phyloP scores from a whole-genome alignment of 2,329 filamentous ascomycete species.

The Thielaviopsis euricoi region DNA sequence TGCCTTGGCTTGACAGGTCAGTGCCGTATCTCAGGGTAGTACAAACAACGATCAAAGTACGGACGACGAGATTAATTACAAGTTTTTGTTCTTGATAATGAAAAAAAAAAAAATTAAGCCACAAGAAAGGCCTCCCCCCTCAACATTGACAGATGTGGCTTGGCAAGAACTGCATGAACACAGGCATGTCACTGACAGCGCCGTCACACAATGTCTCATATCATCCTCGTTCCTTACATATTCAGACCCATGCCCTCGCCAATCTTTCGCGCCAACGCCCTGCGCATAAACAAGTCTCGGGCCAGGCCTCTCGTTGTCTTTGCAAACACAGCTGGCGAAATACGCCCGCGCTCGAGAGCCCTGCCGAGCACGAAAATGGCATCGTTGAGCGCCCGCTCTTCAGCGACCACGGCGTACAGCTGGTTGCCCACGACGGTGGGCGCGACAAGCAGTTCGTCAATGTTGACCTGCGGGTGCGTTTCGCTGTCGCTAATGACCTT shows the following conservation, averaged over 20 bases:
- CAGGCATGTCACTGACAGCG: not conserved
- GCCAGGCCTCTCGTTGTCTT: conserved; percentile 61
- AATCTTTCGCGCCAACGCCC: conserved; percentile 65
- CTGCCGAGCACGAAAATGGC: conserved; percentile 68
- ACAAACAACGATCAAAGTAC: not conserved
- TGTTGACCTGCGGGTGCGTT: conserved; percentile 50
- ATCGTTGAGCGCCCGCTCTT: conserved; percentile 75
- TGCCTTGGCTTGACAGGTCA: not conserved
- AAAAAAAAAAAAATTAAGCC: too few species aligned
- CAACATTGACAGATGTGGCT: not conserved
- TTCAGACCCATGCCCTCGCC: conserved; percentile 55
- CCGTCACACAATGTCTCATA: not conserved
- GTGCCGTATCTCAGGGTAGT: not conserved
- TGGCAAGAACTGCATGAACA: not conserved
- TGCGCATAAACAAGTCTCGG: conserved; percentile 70
- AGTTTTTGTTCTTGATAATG: too few species aligned
- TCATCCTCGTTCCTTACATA: not conserved
- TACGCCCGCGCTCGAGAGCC: conserved; percentile 55
- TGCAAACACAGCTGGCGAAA: conserved; percentile 58
- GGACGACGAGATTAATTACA: too few species aligned
- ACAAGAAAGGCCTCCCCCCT: too few species aligned
- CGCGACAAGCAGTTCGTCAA: conserved; percentile 86
- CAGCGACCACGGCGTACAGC: conserved; percentile 74
- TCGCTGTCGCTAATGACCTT: conserved; percentile 57
- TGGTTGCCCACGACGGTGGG: conserved; percentile 88